Evolutionary conservation across 2,329 filamentous ascomycete species (phyloP), one percentile per base, ranked within the genome.

Genomic region (Epichloe sp.): DNA sequence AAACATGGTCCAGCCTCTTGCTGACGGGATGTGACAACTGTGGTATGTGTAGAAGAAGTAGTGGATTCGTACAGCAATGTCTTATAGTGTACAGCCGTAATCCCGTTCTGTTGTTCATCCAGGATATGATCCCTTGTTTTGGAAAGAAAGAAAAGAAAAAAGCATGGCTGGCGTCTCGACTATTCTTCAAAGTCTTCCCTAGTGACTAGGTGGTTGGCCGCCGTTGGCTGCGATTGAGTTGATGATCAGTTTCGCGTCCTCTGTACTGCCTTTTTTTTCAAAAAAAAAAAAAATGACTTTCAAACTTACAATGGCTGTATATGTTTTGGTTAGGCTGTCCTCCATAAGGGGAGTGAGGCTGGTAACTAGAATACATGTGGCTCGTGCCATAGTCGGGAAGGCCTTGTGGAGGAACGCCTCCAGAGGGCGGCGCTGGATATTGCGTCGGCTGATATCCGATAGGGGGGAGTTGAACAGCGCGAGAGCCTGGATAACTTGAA

Each of bases 391-490:
- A 83, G 51, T 83, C 78, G 10, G 76, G 68, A 4, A 82, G 64
- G 14, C 68, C 67, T 59, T 78, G 75, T 56, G 76, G 73, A 14
- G 66, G 63, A 21, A 80, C 76, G 23, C 70, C 71, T 2, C 69
- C 71, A 14, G 74, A 71, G 1, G 79, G 75, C 15, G 82, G 79
- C n/a, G 79, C 75, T 41, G 82, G 77, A 60, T 88, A 88, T 59
- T 84, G 81, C 53, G 73, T 64, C 34, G 79, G 73, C 61, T 84
- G 79, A 60, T 88, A 90, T 12, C 82, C 83, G 61, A 89, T 87
- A 2, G 86, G 85, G 44, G 23, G 86, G 86, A 89, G 72, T 61
- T 88, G 85, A 52, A 79, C 75, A 17, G 70, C 63, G 43, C 82
- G 76, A 43, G 79, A 74, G 45, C 77, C 75, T 57, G 76, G 63